These are phyloP conservation scores for Cryptosporidium xiaoi DNA, from an alignment of 169 alveolate genomes.

Conservation along the genomic window DNA sequence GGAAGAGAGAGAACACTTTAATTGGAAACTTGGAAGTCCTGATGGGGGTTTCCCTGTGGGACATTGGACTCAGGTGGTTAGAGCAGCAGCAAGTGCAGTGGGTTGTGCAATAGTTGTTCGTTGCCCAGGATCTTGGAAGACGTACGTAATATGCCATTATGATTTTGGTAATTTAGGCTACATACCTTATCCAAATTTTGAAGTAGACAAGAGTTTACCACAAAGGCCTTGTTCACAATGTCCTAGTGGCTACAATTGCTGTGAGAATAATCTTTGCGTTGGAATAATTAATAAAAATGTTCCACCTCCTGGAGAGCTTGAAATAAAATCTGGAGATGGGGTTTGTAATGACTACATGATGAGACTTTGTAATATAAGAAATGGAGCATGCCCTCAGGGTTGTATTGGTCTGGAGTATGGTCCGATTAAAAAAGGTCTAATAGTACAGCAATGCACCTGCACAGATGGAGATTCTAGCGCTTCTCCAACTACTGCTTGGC, in stretches of 20 bases:
- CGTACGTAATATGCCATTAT: constrained; percentile 79
- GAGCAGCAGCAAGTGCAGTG: constrained; percentile 80
- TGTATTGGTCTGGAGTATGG: constrained; percentile 53
- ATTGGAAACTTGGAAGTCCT: constrained; percentile 76
- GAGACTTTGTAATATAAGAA: constrained; percentile 67
- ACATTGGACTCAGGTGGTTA: constrained; percentile 79
- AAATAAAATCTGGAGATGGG: constrained; percentile 20
- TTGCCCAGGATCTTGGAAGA: constrained; percentile 78
- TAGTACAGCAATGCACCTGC: constrained; percentile 72
- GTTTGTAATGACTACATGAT: constrained; percentile 56
- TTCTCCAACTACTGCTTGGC: constrained; percentile 72
- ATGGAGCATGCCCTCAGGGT: constrained; percentile 70
- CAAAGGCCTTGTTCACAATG: constrained; percentile 73
- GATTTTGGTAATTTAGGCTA: constrained; percentile 78
- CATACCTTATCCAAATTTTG: constrained; percentile 75
- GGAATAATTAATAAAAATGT: constrained; percentile 63
- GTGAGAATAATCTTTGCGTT: constrained; percentile 71
- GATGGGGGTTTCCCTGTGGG: constrained; percentile 78
- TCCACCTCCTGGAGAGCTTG: constrained; percentile 67
- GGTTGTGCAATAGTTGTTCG: constrained; percentile 79
- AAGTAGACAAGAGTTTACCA: constrained; percentile 40
- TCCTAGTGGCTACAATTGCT: constrained; percentile 72
- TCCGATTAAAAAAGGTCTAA: constrained; percentile 56
- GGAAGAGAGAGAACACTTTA: constrained; percentile 79
- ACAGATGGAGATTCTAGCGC: constrained; percentile 9